Evolutionary conservation across 1,139 yeast genomes (phyloP).

Genomic region (Magnusiomyces suaveolens): DNA sequence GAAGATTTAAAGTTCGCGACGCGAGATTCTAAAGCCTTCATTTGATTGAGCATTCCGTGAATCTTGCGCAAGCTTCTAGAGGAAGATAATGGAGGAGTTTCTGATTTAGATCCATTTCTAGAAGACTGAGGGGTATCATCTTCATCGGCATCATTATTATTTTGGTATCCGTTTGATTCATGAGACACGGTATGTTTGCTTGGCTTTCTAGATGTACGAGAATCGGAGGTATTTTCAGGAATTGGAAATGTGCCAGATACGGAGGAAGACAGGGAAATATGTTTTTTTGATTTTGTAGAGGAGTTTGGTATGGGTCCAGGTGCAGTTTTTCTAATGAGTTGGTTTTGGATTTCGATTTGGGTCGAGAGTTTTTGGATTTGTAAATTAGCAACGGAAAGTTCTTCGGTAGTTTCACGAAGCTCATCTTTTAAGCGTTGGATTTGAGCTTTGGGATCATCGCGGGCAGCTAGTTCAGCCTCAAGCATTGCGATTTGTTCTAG

Average conservation of each 20-base stretch:
- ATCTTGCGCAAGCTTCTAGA: conserved; percentile 27
- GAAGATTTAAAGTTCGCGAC: conserved; percentile 30
- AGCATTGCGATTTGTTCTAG: conserved; percentile 31
- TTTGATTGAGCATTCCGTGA: conserved; percentile 30
- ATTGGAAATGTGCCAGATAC: not conserved
- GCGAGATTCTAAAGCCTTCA: conserved; percentile 26
- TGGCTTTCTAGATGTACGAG: not conserved
- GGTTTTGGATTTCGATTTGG: not conserved
- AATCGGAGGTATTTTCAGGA: not conserved
- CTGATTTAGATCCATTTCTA: not conserved
- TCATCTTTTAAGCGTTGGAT: conserved; percentile 33
- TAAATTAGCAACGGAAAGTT: conserved; percentile 22
- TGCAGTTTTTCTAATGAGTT: conserved; percentile 1
- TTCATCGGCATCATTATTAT: not conserved
- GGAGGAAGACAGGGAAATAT: not conserved
- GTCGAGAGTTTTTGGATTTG: conserved; percentile 20
- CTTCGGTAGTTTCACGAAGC: conserved; percentile 30
- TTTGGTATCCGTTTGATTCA: not conserved
- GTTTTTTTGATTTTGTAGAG: not conserved
- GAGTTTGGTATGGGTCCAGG: not conserved
- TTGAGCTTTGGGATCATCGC: conserved; percentile 24
- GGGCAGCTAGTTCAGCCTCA: conserved; percentile 29
- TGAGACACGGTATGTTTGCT: not conserved
- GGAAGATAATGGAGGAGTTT: conserved; percentile 19
- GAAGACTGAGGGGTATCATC: not conserved